Evolutionary conservation across 371 early-diverging fungal species (phyloP).

Genomic region (Zychaea mexicana): DNA sequence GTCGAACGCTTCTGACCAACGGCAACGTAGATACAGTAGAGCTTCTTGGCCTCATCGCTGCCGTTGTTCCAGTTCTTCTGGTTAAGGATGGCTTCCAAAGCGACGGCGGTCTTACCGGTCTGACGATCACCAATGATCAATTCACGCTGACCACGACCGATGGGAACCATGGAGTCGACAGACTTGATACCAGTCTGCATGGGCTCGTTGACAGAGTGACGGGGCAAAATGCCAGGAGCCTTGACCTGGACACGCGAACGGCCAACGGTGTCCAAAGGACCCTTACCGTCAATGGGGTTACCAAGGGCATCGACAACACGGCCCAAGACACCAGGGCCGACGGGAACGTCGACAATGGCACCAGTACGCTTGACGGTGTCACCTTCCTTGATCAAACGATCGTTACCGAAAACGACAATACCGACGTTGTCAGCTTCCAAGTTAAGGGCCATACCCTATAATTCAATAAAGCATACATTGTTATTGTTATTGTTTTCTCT

Average conservation of each 20-base stretch:
- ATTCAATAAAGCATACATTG: too few relatives aligned
- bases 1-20: slow-evolving; percentile 97
- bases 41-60: slow-evolving; percentile 34
- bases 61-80: slow-evolving; percentile 96
- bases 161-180: slow-evolving; percentile 98
- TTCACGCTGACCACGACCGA: slow-evolving; percentile 99
- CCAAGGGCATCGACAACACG: slow-evolving; percentile 97
- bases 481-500: not conserved
- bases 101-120: slow-evolving; percentile 96
- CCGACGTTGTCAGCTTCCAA: slow-evolving; percentile 98
- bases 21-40: slow-evolving; percentile 97
- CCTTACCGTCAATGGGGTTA: slow-evolving; percentile 98
- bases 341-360: slow-evolving; percentile 95
- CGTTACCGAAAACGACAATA: slow-evolving; percentile 98
- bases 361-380: slow-evolving; percentile 97
- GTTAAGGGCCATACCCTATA: slow-evolving; percentile 96
- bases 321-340: slow-evolving; percentile 90
- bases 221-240: slow-evolving; percentile 97
- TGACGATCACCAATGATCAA: slow-evolving; percentile 98
- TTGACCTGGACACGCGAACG: slow-evolving; percentile 94
- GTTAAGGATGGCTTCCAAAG: slow-evolving; percentile 95
- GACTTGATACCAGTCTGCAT: slow-evolving; percentile 99
- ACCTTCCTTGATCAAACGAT: slow-evolving; percentile 89
- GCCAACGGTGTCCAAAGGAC: slow-evolving; percentile 78
- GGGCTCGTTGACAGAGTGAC: slow-evolving; percentile 96